These are phyloP conservation scores for Pilatotrama ljubarskyi DNA, from an alignment of 768 basidiomycete species.

Conservation along the genomic window DNA sequence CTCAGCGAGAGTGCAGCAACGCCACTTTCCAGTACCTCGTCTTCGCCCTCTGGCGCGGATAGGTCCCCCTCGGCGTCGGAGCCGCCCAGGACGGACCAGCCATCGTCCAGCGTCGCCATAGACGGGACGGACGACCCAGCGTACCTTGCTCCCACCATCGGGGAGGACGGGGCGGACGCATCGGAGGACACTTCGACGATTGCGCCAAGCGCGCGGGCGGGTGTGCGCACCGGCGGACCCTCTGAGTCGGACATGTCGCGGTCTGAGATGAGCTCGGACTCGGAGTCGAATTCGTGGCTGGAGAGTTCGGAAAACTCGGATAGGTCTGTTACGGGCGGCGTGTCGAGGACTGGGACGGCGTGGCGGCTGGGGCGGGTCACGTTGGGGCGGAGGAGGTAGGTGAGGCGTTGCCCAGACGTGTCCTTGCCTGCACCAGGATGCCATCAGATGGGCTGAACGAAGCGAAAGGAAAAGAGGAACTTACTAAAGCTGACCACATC, in stretches of 20 bases:
- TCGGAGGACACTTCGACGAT: constrained; percentile 29
- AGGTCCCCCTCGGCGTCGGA: constrained; percentile 26
- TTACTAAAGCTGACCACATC: constrained; percentile 80
- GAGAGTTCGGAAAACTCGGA: constrained; percentile 47
- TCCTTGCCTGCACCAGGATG: constrained; percentile 49
- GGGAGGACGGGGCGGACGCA: constrained; percentile 29
- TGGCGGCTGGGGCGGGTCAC: constrained; percentile 57
- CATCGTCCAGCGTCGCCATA: constrained; percentile 27
- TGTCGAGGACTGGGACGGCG: constrained; percentile 50
- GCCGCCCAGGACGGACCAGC: constrained; percentile 42
- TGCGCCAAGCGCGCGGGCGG: constrained; percentile 20
- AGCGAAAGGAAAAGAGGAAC: constrained; percentile 30
- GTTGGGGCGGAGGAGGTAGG: constrained; percentile 81
- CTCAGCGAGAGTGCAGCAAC: constrained; percentile 36
- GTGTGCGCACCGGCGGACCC: constrained; percentile 5
- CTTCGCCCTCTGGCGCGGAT: constrained; percentile 18
- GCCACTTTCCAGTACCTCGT: constrained; percentile 33
- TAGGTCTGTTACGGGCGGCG: constrained; percentile 72
- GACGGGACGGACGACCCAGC: constrained; percentile 9
- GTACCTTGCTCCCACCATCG: constrained; percentile 29
- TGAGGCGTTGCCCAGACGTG: constrained; percentile 56
- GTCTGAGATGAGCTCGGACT: constrained; percentile 34
- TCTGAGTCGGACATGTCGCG: constrained; percentile 26
- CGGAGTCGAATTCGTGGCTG: constrained; percentile 51
- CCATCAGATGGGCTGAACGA: background rate